Conservation (phyloP, 495 filamentous ascomycete species). For the Penicillium pancosmium region DNA sequence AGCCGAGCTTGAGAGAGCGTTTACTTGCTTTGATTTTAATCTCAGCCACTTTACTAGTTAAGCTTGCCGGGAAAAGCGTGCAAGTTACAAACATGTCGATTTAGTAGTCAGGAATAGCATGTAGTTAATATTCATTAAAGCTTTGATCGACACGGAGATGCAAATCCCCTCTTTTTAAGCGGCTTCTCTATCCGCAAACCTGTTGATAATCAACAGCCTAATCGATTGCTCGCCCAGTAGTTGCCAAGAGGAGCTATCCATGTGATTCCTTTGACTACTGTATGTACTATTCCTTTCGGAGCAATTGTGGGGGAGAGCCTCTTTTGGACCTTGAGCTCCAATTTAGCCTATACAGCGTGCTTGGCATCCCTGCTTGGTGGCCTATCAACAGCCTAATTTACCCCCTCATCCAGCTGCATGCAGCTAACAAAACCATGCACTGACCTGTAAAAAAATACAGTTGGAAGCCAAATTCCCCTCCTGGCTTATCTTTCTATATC, state of each 20-base stretch:
- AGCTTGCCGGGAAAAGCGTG: conserved; percentile 7
- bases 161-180: conserved; percentile 6
- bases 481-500: conserved; percentile 9
- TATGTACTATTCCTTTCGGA: conserved; percentile 7
- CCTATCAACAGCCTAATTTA: conserved; percentile 10
- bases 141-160: conserved; percentile 7
- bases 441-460: conserved; percentile 8
- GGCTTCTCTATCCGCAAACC: conserved; percentile 9
- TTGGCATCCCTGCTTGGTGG: conserved; percentile 9
- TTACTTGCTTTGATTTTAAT: conserved; percentile 10
- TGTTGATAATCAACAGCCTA: conserved; percentile 9
- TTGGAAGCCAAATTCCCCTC: conserved; percentile 9
- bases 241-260: conserved; percentile 7
- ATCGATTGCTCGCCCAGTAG: conserved; percentile 7
- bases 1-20: conserved; percentile 8
- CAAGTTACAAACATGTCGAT: conserved; percentile 9
- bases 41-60: conserved; percentile 10
- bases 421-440: conserved; percentile 7
- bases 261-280: conserved; percentile 10
- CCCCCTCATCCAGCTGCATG: conserved; percentile 8
- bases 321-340: conserved; percentile 10
- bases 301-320: conserved; percentile 9
- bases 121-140: conserved; percentile 10
- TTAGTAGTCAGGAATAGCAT: conserved; percentile 7
- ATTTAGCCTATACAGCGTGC: conserved; percentile 9